Evolutionary conservation across 2,329 filamentous ascomycete species (phyloP).

Genomic region (Penicillium sp.): DNA sequence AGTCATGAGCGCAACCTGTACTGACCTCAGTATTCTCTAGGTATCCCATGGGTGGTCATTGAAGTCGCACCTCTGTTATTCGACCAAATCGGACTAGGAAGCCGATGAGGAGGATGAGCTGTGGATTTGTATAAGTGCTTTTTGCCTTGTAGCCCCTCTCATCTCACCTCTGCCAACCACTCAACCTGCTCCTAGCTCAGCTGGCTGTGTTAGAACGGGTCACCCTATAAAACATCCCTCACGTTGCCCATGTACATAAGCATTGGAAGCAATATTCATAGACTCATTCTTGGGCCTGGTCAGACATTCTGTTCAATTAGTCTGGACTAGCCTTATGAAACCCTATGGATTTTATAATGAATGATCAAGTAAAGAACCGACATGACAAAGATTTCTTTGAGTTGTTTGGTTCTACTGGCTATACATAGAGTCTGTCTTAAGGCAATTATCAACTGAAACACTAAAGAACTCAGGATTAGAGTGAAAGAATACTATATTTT

Average conservation of each 20-base stretch:
- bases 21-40: constrained; percentile 43
- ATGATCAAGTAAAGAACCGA: background rate
- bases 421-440: background rate
- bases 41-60: constrained; percentile 79
- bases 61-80: constrained; percentile 74
- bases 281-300: background rate
- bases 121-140: background rate
- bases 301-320: background rate
- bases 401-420: background rate
- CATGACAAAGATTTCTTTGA: background rate
- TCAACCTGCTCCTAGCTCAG: constrained; percentile 13
- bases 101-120: background rate
- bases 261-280: constrained; percentile 17
- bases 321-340: background rate
- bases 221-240: constrained; percentile 8
- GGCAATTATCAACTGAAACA: background rate
- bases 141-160: background rate
- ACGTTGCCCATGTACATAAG: constrained; percentile 23
- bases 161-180: background rate
- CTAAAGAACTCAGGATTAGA: background rate
- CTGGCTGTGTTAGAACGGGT: constrained; percentile 15
- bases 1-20: constrained; percentile 1
- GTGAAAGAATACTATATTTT: background rate
- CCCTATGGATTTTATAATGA: background rate
- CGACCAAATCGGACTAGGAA: constrained; percentile 45